phyloP scores from a whole-genome alignment of 768 basidiomycete genomes.

The Lentinula sp. region DNA sequence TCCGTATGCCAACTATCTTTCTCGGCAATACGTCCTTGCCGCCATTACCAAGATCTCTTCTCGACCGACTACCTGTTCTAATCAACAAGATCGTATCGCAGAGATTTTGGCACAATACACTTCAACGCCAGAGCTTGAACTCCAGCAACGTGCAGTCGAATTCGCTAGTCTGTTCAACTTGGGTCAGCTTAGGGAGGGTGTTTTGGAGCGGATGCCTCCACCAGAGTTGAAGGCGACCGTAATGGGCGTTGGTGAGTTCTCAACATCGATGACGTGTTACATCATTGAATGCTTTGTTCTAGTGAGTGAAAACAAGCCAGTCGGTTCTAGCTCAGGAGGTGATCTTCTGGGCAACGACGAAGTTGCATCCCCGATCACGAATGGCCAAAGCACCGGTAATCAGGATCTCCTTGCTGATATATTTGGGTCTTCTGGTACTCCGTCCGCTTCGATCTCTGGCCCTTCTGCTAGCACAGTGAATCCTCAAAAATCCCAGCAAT shows the following conservation, averaged over 20 bases:
- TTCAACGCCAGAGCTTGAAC: conserved; percentile 85
- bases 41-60: conserved; percentile 88
- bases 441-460: conserved; percentile 24
- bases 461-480: conserved; percentile 29
- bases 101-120: conserved; percentile 77
- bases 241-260: conserved; percentile 74
- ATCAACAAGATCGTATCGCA: conserved; percentile 74
- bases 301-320: conserved; percentile 96
- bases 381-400: conserved; percentile 42
- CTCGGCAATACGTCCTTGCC: conserved; percentile 88
- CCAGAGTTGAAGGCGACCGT: conserved; percentile 97
- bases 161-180: conserved; percentile 81
- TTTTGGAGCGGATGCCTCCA: conserved; percentile 97
- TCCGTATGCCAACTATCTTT: conserved; percentile 88
- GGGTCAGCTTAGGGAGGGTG: conserved; percentile 72
- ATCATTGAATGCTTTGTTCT: background rate
- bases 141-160: conserved; percentile 95
- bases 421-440: conserved; percentile 57
- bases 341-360: conserved; percentile 85
- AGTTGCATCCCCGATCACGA: conserved; percentile 29
- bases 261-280: background rate
- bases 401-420: conserved; percentile 91
- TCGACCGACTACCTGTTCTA: conserved; percentile 56
- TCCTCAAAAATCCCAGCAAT: conserved; percentile 42
- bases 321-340: conserved; percentile 78